Evolutionary conservation across 2,329 filamentous ascomycete genomes (phyloP), one percentile per base, ranked within the genome.

Genomic region (Talaromyces sp.): DNA sequence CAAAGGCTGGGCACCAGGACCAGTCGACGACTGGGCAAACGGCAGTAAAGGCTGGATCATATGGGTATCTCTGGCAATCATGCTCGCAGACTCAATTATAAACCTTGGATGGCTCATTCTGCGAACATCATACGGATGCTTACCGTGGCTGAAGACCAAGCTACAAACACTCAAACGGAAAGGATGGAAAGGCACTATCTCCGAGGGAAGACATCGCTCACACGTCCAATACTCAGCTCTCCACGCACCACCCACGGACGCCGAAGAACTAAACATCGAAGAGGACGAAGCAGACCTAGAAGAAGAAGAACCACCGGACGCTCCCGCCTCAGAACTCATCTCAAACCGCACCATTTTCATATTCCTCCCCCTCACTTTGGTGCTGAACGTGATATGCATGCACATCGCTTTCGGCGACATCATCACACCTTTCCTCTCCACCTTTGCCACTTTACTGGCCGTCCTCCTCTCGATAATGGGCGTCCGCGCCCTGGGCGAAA

Each of bases 31-130:
- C 75, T 99, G 95, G 95, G 91, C 94, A 66, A 87, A 84, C 17
- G 95, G 95, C 10, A 97, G 92, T 75, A 97, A 98, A 79, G 95
- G 94, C 45, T 99, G 95, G 95, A 98, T 99, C 67, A 92, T 99
- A 0, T 99, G 95, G 95, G 84, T 96, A 2, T 97, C 92, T 38
- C 81, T 99, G 34, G 92, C 95, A 3, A 97, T 99, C 70, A 99
- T 99, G 95, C 84, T 99, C 29, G 91, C 92, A 25, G 95, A 99
- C 77, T 92, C 94, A 0, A 84, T 99, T 3, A 86, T 98, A 68
- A 97, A 91, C 72, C 85, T 99, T 10, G 88, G 90, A 1, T 93
- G 93, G 82, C 85, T 97, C 47, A 82, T 91, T 1, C 69, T 91
- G 2, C 86, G 86, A 3, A 89, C 91, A 0, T 68, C 90, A 0